Conservation (phyloP, 164 flowering plant species). For the Aristolochia californica region DNA sequence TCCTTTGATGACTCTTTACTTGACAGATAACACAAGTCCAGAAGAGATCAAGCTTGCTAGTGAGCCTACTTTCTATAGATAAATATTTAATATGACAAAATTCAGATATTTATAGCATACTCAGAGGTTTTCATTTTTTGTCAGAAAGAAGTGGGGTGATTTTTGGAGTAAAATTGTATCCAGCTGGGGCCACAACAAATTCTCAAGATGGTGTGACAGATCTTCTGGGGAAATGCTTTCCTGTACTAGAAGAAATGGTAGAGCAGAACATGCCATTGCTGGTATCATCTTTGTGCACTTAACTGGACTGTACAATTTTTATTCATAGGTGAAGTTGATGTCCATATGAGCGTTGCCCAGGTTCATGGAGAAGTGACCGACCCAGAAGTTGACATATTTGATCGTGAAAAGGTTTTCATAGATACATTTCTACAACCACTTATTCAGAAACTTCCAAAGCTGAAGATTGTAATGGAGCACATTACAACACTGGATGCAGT, state of each 20-base stretch:
- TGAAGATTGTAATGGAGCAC: conserved; percentile 98
- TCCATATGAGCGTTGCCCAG: conserved; percentile 19
- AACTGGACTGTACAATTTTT: not conserved
- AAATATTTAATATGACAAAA: not conserved
- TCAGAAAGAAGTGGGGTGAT: conserved; percentile 82
- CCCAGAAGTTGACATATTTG: conserved; percentile 76
- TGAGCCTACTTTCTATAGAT: conserved; percentile 28
- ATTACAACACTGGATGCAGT: conserved; percentile 89
- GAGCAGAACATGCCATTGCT: conserved; percentile 84
- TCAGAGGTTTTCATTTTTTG: not conserved
- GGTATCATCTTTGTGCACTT: conserved; percentile 27
- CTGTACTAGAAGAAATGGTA: conserved; percentile 87
- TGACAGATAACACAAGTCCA: conserved; percentile 81
- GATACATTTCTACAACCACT: conserved; percentile 71
- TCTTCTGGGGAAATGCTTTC: conserved; percentile 80
- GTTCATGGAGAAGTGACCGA: conserved; percentile 98
- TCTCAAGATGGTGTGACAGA: conserved; percentile 98
- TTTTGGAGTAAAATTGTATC: conserved; percentile 85
- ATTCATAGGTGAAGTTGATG: not conserved
- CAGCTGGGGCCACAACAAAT: conserved; percentile 99
- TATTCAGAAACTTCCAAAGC: conserved; percentile 56
- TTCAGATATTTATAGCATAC: not conserved
- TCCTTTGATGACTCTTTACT: conserved; percentile 94
- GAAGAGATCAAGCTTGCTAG: conserved; percentile 87
- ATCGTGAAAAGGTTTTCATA: conserved; percentile 88